Evolutionary conservation across 495 filamentous ascomycete species (phyloP).

Genomic region (Neurospora tetraspora): DNA sequence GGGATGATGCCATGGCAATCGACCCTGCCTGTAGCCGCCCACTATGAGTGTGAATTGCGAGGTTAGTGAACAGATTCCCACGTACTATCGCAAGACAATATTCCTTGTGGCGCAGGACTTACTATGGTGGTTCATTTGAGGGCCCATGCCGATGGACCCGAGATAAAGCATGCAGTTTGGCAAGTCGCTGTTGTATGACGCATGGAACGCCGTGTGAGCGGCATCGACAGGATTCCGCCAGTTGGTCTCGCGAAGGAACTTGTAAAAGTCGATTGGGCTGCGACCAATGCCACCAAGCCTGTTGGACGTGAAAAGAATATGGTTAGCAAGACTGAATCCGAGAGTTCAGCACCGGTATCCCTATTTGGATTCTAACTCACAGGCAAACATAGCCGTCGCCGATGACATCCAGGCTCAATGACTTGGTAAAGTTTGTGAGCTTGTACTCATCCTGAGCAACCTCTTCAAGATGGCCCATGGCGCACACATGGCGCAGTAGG

Average conservation of each 20-base stretch:
- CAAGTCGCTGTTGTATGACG: slow-evolving; percentile 31
- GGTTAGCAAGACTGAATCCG: neutral
- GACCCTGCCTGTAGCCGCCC: slow-evolving; percentile 38
- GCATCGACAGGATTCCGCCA: slow-evolving; percentile 31
- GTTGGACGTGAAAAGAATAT: neutral
- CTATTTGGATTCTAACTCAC: neutral
- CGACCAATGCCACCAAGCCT: neutral
- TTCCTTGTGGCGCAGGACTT: neutral
- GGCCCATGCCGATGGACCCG: neutral
- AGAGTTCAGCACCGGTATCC: neutral
- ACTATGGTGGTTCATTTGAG: neutral
- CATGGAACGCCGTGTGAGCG: slow-evolving; percentile 29
- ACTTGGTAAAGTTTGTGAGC: slow-evolving; percentile 32
- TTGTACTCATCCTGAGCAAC: slow-evolving; percentile 34
- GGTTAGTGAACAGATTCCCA: neutral
- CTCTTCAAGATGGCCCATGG: slow-evolving; percentile 40
- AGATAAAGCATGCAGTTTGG: neutral
- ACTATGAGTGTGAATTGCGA: slow-evolving; percentile 15
- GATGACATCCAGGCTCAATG: slow-evolving; percentile 25
- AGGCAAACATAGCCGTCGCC: slow-evolving; percentile 18
- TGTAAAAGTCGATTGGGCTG: neutral
- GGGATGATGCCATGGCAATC: slow-evolving; percentile 41
- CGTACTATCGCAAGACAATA: neutral
- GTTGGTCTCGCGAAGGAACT: slow-evolving; percentile 28
- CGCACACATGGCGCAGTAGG: slow-evolving; percentile 38